Evolutionary conservation across 768 basidiomycete genomes (phyloP).

Genomic region (Panaeolus cyanescens): DNA sequence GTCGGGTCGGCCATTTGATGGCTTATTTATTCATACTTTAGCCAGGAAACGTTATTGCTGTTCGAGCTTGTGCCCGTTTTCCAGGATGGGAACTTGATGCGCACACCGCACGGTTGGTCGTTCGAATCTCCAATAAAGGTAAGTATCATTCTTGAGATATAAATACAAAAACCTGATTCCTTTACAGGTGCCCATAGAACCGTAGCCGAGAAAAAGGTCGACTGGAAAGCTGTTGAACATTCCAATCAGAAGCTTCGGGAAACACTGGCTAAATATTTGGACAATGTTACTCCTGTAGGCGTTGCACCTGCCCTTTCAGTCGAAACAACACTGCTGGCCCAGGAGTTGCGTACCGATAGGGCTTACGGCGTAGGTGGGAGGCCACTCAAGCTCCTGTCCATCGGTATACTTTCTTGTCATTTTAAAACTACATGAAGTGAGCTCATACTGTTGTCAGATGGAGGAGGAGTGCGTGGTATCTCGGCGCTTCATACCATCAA

Average conservation of each 20-base stretch:
- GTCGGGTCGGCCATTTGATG: not conserved
- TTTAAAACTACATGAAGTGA: not conserved
- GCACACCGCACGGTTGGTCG: slow-evolving; percentile 24
- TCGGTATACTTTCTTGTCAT: slow-evolving; percentile 17
- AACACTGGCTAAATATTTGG: slow-evolving; percentile 18
- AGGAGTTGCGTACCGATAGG: slow-evolving; percentile 26
- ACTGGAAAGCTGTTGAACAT: slow-evolving; percentile 14
- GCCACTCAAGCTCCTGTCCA: slow-evolving; percentile 28
- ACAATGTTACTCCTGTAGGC: slow-evolving; percentile 17
- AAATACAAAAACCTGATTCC: not conserved
- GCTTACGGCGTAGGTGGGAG: slow-evolving; percentile 16
- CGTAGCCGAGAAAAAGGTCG: slow-evolving; percentile 8
- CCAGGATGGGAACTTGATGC: slow-evolving; percentile 30
- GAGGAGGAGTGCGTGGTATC: slow-evolving; percentile 37
- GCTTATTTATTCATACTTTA: slow-evolving; percentile 6
- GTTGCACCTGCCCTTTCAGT: slow-evolving; percentile 23
- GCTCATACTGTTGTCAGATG: slow-evolving; percentile 19
- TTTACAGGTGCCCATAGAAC: slow-evolving; percentile 5
- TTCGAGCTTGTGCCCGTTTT: slow-evolving; percentile 33
- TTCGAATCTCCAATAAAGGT: slow-evolving; percentile 28
- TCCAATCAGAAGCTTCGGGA: slow-evolving; percentile 17
- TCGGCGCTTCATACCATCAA: slow-evolving; percentile 31
- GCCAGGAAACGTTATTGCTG: slow-evolving; percentile 31
- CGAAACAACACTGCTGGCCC: slow-evolving; percentile 24
- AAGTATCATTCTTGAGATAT: not conserved